Base-by-base conservation (phyloP, 2,329 filamentous ascomycete genomes). In the Huntiella moniliformis region DNA sequence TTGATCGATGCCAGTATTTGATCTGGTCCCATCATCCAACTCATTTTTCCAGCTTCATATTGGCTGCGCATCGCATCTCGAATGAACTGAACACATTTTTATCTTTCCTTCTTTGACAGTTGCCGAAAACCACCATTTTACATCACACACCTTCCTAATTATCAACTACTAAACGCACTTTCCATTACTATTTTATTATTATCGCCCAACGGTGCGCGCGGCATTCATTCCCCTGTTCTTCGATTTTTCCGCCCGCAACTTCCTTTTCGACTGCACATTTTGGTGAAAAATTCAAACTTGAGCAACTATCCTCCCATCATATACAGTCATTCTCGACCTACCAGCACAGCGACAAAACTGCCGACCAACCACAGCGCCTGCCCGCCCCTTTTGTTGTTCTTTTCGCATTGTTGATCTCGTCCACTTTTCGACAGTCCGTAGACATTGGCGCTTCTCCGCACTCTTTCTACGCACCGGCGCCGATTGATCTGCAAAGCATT, bases 401-500 rank as follows among this genome's bases (percentile, higher is more conserved):
- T 36, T 36, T 36, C 34, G 34, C 34, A 36, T 36, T 36, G 22
- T 28, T 28, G 22, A 28, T 8, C 6, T 28, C 22, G 22, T 8
- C 6, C 22, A 28, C 8, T 28, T 7, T 28, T 28, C 22, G 6
- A 28, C 6, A 28, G 5, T 28, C 22, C 22, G 4, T 28, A 28
- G 8, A n/a, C 34, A 36, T 15, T 36, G 5, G 7, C 34, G 34
- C 34, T 36, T 36, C 34, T n/a, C 12, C 8, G 12, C 34, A n/a
- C 35, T n/a, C 34, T 37, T 46, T 35, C 17, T 34, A 32, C 38
- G 44, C 16, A n/a, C 11, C 10, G 44, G 37, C 44, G 44, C 44
- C 37, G 44, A 46, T 42, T 46, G 37, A 46, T 41, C 44, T 41
- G 38, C 44, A 46, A 28, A 36, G 28, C 28, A 40, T 16, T 42